These are phyloP conservation scores for Ensete glaucum DNA, from an alignment of 176 grass and related monocot species.

Conservation along the genomic window DNA sequence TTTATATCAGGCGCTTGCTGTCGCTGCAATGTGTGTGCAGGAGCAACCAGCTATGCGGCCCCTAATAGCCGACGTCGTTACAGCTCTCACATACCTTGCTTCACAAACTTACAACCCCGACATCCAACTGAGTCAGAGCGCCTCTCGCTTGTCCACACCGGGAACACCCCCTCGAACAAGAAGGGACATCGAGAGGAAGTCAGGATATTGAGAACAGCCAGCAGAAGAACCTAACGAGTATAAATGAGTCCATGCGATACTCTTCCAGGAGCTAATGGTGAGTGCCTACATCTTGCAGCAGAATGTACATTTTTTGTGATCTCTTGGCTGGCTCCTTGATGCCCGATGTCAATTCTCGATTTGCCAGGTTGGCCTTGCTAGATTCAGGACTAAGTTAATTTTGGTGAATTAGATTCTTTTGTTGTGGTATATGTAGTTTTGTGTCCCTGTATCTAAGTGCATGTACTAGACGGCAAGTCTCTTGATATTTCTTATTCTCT, in stretches of 20 bases:
- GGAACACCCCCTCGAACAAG: conserved; percentile 21
- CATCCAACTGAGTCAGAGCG: conserved; percentile 12
- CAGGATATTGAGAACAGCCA: not conserved
- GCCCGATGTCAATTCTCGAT: not conserved
- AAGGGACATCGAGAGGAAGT: not conserved
- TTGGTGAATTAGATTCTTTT: conserved; percentile 1
- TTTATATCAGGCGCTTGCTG: conserved; percentile 74
- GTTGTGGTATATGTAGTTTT: not conserved
- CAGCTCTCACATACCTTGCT: conserved; percentile 68
- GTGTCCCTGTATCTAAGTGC: not conserved
- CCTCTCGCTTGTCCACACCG: conserved; percentile 7
- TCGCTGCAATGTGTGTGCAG: conserved; percentile 86
- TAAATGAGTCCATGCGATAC: not conserved
- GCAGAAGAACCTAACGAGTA: not conserved
- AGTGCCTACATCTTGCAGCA: not conserved
- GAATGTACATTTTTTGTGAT: not conserved
- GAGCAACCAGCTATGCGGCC: conserved; percentile 73
- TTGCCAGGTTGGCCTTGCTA: not conserved
- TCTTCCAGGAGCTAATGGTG: not conserved
- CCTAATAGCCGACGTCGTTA: conserved; percentile 70
- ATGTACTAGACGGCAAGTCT: not conserved
- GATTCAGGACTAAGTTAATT: too few species aligned
- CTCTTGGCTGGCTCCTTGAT: not conserved
- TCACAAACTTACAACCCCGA: conserved; percentile 47
- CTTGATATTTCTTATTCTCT: not conserved